A percentile compares a stretch with the other conserved stretches of the same genome.
Conservation (phyloP, 352 stramenopile species). For the Globisporangium spinosum region DNA sequence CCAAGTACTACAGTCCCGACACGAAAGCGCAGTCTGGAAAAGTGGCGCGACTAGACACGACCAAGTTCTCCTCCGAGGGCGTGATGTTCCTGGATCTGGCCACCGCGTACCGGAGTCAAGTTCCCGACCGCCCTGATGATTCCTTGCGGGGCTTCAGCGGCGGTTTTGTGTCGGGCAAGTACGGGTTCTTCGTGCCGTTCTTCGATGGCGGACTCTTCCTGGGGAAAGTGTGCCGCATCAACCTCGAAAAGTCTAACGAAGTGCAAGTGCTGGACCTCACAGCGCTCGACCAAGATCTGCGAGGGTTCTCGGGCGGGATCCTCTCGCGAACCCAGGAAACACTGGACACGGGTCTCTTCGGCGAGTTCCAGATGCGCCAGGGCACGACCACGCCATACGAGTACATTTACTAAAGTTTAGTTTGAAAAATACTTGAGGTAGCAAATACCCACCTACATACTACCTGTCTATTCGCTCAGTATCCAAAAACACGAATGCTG, state of each 20-base stretch:
- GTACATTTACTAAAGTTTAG: slow-evolving; percentile 49
- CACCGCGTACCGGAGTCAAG: slow-evolving; percentile 50
- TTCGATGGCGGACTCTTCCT: slow-evolving; percentile 67
- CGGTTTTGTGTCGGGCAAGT: slow-evolving; percentile 70
- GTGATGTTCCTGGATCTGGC: slow-evolving; percentile 60
- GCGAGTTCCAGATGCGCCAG: slow-evolving; percentile 55
- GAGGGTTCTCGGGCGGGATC: slow-evolving; percentile 50
- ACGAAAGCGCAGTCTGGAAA: slow-evolving; percentile 49
- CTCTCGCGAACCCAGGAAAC: slow-evolving; percentile 42
- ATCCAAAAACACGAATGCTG: slow-evolving; percentile 43
- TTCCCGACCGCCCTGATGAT: slow-evolving; percentile 55
- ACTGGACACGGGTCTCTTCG: slow-evolving; percentile 57
- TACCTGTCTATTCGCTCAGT: slow-evolving; percentile 13
- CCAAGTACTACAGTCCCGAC: slow-evolving; percentile 24
- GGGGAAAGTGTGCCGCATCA: slow-evolving; percentile 74
- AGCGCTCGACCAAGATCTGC: slow-evolving; percentile 36
- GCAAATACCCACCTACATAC: background rate
- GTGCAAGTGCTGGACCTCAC: slow-evolving; percentile 72
- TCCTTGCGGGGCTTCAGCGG: slow-evolving; percentile 65
- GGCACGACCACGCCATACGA: slow-evolving; percentile 64
- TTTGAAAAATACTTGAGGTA: background rate
- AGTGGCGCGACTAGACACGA: slow-evolving; percentile 68
- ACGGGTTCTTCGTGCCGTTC: slow-evolving; percentile 76
- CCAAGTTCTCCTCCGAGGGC: slow-evolving; percentile 44
- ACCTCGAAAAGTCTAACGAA: slow-evolving; percentile 74